Evolutionary conservation across 2,329 filamentous ascomycete genomes (phyloP).

Genomic region (Arthrocladium fulminans): DNA sequence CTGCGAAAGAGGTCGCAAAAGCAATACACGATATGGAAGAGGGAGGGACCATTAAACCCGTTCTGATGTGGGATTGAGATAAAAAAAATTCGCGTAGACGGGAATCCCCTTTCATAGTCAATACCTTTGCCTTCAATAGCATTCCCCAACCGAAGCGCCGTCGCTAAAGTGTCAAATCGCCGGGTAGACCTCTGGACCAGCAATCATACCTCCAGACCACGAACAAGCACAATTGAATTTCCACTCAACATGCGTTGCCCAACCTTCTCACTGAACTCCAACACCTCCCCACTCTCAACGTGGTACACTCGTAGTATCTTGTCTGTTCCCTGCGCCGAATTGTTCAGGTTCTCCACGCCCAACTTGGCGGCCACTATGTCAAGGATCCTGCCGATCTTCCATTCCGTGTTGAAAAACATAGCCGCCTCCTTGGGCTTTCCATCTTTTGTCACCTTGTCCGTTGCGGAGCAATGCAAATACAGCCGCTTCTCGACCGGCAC

Average conservation of each 20-base stretch:
- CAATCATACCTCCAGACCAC: constrained; percentile 60
- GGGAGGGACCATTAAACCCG: constrained; percentile 26
- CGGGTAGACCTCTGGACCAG: constrained; percentile 48
- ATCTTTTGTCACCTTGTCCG: constrained; percentile 66
- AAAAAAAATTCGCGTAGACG: too few species aligned
- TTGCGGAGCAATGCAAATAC: constrained; percentile 84
- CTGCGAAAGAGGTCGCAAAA: constrained; percentile 26
- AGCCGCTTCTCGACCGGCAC: constrained; percentile 73
- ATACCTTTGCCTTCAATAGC: not conserved
- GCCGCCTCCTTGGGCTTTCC: constrained; percentile 73
- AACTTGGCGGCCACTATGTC: constrained; percentile 37
- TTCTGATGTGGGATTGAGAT: constrained; percentile 25
- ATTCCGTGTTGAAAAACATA: constrained; percentile 74
- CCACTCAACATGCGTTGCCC: constrained; percentile 62
- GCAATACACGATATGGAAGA: constrained; percentile 25
- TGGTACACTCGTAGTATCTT: constrained; percentile 82
- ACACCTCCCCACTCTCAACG: constrained; percentile 74
- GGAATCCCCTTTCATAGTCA: too few species aligned
- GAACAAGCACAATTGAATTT: constrained; percentile 79
- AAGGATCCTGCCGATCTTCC: constrained; percentile 67
- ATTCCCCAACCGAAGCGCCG: not conserved
- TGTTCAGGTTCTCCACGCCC: constrained; percentile 39
- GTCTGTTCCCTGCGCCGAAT: constrained; percentile 42
- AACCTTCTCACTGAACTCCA: constrained; percentile 84
- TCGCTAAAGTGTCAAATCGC: not conserved